Evolutionary conservation across 805 yeast species (phyloP), one percentile per base, ranked within the genome.

Genomic region (Candida nanaspora): DNA sequence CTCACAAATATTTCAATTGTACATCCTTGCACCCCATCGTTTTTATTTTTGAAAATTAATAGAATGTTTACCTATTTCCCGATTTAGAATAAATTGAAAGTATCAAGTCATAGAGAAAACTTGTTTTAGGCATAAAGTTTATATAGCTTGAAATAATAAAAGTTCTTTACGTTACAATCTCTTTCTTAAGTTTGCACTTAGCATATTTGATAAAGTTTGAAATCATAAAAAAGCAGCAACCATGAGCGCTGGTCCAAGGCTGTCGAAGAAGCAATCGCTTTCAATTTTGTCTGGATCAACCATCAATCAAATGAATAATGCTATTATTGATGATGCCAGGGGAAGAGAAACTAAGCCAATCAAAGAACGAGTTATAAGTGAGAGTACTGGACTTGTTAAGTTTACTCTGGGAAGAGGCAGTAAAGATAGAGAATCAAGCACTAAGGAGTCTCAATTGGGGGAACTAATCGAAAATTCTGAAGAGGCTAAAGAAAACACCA

Each of bases 321-420:
- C 48, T 47, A 3, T 14, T 14, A 27, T n/a, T 20, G 20, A 14
- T 7, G 6, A 8, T n/a, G 6, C n/a, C 13, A 18, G 10, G 21
- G 13, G 15, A 4, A 23, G 20, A 8, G 20, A 18, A 20, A 27
- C 20, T 20, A 59, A 52, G 28, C 63, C 64, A 8, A 43, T 53
- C 2, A 63, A 53, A 31, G 67, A 68, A 41, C 54, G 79, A 43
- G 52, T 72, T 11, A 59, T 70, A 13, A 72, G 78, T 47, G 74
- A 70, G 44, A 60, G 71, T 6, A 74, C 80, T 0, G 80, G 81
- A 0, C 51, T 74, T 29, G 72, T 63, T 15, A 73, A 70, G 46
- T 70, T 73, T 47, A 57, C 70, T 0, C 41, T 69, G 20, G 46
- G 52, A 11, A 40, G 46, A 21, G 11, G 27, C 7, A 11, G 11